A percentile compares a stretch with the other conserved stretches of the same genome.
Evolutionary conservation across 305 asterid species (phyloP).

Genomic region (Fraxinus sp.): DNA sequence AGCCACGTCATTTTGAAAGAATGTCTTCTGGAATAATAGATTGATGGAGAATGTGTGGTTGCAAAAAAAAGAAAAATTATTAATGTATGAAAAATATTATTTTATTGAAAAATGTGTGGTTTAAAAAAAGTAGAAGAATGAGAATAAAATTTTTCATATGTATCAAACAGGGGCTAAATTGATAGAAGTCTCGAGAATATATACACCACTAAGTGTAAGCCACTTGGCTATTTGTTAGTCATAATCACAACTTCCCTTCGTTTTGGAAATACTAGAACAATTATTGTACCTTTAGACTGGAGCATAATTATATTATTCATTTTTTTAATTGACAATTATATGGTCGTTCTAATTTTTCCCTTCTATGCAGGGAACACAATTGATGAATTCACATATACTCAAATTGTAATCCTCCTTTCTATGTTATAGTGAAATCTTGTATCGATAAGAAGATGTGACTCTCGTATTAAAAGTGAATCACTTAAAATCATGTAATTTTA

Average conservation of each 20-base stretch:
- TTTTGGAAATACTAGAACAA: background rate
- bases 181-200: background rate
- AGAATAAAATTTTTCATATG: no score
- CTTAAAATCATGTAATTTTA: background rate
- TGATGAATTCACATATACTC: background rate
- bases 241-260: background rate
- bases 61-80: no score
- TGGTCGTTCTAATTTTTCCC: background rate
- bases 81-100: no score
- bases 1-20: no score
- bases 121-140: no score
- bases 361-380: background rate
- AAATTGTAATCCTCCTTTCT: background rate
- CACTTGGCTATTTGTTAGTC: constrained; percentile 10
- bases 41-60: no score
- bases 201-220: constrained; percentile 18
- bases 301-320: background rate
- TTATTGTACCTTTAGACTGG: background rate
- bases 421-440: background rate
- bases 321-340: background rate
- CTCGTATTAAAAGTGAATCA: background rate
- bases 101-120: no score
- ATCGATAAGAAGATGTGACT: background rate
- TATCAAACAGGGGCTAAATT: background rate
- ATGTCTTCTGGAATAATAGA: no score